Conservation (phyloP, 306 rosid genomes). For the Cucumis hystrix region DNA sequence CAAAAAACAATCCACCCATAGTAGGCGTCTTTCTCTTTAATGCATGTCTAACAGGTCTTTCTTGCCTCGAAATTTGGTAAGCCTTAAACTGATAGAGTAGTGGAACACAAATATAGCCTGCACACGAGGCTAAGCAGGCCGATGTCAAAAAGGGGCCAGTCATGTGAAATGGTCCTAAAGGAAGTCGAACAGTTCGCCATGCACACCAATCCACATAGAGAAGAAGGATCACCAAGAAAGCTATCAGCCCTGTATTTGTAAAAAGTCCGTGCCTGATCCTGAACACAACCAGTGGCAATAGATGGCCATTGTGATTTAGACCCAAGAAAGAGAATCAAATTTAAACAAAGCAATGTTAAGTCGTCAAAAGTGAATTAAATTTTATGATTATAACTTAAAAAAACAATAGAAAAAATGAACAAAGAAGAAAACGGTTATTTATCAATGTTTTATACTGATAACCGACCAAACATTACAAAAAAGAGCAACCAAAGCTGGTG, state of each 20-base stretch:
- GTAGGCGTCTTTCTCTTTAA: conserved; percentile 55
- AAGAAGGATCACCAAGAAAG: conserved; percentile 42
- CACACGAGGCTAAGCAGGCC: conserved; percentile 53
- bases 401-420: neutral
- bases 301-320: neutral
- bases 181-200: conserved; percentile 80
- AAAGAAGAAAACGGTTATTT: neutral
- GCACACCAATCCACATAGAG: conserved; percentile 84
- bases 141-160: conserved; percentile 73
- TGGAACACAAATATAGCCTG: conserved; percentile 81
- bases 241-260: conserved; percentile 44
- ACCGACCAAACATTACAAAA: neutral
- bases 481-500: neutral
- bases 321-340: neutral
- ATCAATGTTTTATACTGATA: neutral
- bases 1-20: conserved; percentile 82
- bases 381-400: neutral
- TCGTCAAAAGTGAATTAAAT: neutral
- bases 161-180: conserved; percentile 63
- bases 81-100: conserved; percentile 41
- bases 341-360: neutral
- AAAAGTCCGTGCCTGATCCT: conserved; percentile 56
- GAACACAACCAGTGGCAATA: conserved; percentile 15
- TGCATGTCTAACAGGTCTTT: conserved; percentile 36
- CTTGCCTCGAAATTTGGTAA: conserved; percentile 46